A percentile compares a stretch with the other conserved stretches of the same genome.
These are phyloP conservation scores for Verticillium longisporum DNA, from an alignment of 2,329 filamentous ascomycete species.

Conservation along the genomic window DNA sequence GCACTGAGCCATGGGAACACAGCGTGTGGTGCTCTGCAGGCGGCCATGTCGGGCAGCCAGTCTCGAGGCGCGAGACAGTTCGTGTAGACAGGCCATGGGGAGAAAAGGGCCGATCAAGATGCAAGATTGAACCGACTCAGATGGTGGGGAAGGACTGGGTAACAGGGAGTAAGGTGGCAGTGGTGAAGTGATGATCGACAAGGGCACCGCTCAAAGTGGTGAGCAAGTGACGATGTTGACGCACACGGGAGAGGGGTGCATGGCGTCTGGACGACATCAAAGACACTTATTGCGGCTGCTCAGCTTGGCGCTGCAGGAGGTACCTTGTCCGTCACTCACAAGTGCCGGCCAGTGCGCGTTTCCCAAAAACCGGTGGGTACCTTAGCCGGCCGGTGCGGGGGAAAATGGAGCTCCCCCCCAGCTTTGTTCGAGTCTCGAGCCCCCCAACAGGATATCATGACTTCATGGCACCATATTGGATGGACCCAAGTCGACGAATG, in stretches of 20 bases:
- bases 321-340: not conserved
- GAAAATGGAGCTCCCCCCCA: not conserved
- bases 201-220: not conserved
- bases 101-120: constrained; percentile 2
- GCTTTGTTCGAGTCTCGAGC: not conserved
- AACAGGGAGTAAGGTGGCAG: not conserved
- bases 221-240: not conserved
- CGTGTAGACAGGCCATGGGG: not conserved
- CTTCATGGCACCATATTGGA: not conserved
- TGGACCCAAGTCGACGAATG: not conserved
- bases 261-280: not conserved
- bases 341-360: not conserved
- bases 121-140: not conserved
- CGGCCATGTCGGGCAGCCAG: not conserved
- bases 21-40: not conserved
- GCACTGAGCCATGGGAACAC: not conserved
- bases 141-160: not conserved
- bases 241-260: not conserved
- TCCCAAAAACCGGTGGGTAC: not conserved
- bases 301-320: not conserved
- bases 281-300: not conserved
- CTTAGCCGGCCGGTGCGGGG: not conserved
- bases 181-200: not conserved
- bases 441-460: not conserved
- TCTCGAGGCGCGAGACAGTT: not conserved